A percentile compares a stretch with the other conserved stretches of the same genome.
These are phyloP conservation scores for Cryptococcus sp. DNA, from an alignment of 1,284 basidiomycete genomes.

Conservation along the genomic window DNA sequence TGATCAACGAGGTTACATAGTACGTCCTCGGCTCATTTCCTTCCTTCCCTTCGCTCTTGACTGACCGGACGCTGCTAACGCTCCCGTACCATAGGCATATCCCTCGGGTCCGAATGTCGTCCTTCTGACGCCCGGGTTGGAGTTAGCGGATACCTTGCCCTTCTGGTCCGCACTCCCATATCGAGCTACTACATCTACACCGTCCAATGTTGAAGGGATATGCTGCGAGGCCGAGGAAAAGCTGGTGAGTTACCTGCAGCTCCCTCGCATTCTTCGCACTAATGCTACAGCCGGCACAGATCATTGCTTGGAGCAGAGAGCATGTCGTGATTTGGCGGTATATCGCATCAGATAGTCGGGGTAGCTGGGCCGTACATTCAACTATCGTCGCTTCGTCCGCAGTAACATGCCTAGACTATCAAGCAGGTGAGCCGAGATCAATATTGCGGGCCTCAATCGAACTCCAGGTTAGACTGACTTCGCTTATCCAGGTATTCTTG, in stretches of 20 bases:
- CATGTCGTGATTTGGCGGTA: conserved; percentile 45
- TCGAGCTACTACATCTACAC: conserved; percentile 31
- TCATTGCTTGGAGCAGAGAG: conserved; percentile 44
- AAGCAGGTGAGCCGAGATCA: conserved; percentile 23
- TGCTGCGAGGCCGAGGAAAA: conserved; percentile 17
- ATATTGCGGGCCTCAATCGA: neutral
- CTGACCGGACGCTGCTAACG: conserved; percentile 6
- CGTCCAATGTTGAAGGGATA: conserved; percentile 34
- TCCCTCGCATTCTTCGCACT: conserved; percentile 2
- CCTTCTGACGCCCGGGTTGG: conserved; percentile 31
- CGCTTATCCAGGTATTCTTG: conserved; percentile 25
- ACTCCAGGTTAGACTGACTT: neutral
- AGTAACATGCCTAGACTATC: conserved; percentile 36
- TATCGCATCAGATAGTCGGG: conserved; percentile 7
- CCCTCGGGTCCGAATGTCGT: conserved; percentile 42
- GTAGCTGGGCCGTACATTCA: conserved; percentile 39
- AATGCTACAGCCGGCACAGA: conserved; percentile 22
- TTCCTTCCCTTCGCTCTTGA: neutral
- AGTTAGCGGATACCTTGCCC: conserved; percentile 38
- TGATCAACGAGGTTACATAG: conserved; percentile 20
- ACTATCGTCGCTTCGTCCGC: conserved; percentile 34
- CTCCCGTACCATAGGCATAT: conserved; percentile 29
- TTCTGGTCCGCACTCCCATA: conserved; percentile 48
- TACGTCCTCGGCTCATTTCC: conserved; percentile 10
- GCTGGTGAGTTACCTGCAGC: conserved; percentile 17